These are phyloP conservation scores for Mallotus repandus DNA, from an alignment of 441 rosid genomes.

Conservation along the genomic window DNA sequence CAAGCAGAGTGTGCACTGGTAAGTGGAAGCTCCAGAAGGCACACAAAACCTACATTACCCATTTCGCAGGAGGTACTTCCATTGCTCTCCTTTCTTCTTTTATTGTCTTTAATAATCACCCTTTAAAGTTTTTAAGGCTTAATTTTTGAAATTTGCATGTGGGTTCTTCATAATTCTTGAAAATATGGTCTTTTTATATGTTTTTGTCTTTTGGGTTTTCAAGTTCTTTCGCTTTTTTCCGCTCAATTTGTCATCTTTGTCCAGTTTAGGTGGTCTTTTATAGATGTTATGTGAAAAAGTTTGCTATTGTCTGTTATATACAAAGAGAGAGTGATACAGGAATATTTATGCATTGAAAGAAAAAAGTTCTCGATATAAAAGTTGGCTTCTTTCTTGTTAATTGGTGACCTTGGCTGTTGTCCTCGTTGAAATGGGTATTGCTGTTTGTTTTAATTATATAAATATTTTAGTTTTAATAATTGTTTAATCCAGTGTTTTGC, in stretches of 20 bases:
- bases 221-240: neutral
- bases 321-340: neutral
- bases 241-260: conserved; percentile 2
- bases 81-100: neutral
- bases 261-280: neutral
- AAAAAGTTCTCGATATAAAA: neutral
- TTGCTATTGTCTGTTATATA: neutral
- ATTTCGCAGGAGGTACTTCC: neutral
- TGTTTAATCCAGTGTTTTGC: neutral
- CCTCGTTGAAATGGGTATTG: neutral
- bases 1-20: neutral
- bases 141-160: neutral
- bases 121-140: neutral
- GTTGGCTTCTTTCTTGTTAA: conserved; percentile 7
- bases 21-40: neutral
- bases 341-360: neutral
- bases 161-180: conserved; percentile 12
- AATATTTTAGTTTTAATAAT: no score
- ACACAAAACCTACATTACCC: neutral
- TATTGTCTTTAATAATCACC: neutral
- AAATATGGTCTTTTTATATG: neutral
- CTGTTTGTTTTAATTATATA: neutral
- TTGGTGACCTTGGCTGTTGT: neutral
- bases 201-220: neutral
- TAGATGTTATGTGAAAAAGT: neutral